Evolutionary conservation across 768 basidiomycete species (phyloP).

Genomic region (Amanita inopinata): DNA sequence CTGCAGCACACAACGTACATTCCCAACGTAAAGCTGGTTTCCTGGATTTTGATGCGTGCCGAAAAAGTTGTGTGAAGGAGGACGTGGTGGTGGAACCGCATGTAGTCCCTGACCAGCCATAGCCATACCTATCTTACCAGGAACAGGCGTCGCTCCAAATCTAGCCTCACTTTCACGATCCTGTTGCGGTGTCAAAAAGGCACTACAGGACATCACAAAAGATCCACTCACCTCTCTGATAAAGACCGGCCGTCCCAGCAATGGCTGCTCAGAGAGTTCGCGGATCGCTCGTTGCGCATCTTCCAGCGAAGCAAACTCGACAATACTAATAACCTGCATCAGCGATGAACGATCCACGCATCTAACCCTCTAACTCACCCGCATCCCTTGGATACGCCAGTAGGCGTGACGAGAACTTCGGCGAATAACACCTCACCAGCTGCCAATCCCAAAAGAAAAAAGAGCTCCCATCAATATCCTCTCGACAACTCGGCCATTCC

Average conservation of each 20-base stretch:
- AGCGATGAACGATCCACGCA: not conserved
- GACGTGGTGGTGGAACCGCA: conserved; percentile 74
- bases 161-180: conserved; percentile 95
- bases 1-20: conserved; percentile 47
- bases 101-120: conserved; percentile 87
- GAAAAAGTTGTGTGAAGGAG: conserved; percentile 71
- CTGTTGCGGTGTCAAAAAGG: conserved; percentile 36
- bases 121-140: conserved; percentile 92
- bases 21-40: conserved; percentile 88
- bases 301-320: conserved; percentile 87
- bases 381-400: conserved; percentile 97
- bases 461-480: conserved; percentile 86
- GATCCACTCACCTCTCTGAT: conserved; percentile 72
- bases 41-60: conserved; percentile 58
- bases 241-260: conserved; percentile 93
- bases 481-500: conserved; percentile 55
- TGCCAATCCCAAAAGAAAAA: conserved; percentile 82
- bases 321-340: conserved; percentile 52
- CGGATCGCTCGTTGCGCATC: conserved; percentile 85
- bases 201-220: not conserved
- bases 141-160: conserved; percentile 91
- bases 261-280: conserved; percentile 79
- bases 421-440: conserved; percentile 99
- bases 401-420: conserved; percentile 96
- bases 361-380: conserved; percentile 55